These are phyloP conservation scores for Eutypa lata DNA, from an alignment of 2,329 filamentous ascomycete species.

Conservation along the genomic window DNA sequence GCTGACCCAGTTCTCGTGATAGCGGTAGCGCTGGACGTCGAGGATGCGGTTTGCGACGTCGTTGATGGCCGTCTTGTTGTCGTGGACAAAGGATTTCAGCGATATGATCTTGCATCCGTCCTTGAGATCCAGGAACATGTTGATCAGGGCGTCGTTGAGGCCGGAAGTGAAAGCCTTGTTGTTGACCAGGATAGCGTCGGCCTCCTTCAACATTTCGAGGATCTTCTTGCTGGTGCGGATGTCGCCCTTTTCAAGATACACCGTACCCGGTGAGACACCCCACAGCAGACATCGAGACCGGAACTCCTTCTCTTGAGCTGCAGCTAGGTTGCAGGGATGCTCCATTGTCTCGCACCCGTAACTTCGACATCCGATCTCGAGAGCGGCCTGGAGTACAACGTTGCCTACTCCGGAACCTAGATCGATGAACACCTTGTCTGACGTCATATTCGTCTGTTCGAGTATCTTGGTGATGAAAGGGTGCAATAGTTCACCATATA, in stretches of 20 bases:
- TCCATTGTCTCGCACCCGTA: constrained; percentile 98
- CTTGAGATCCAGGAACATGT: constrained; percentile 92
- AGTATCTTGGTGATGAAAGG: constrained; percentile 83
- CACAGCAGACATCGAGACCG: constrained; percentile 80
- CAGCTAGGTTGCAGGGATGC: constrained; percentile 79
- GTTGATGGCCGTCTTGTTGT: constrained; percentile 71
- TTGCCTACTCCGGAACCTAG: constrained; percentile 95
- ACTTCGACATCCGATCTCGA: constrained; percentile 90
- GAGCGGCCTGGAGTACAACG: constrained; percentile 87
- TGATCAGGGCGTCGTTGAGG: constrained; percentile 79
- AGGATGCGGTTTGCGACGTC: constrained; percentile 77
- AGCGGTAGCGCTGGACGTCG: constrained; percentile 63
- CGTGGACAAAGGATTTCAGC: constrained; percentile 84
- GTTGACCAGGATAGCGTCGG: constrained; percentile 96
- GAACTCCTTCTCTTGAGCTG: constrained; percentile 80
- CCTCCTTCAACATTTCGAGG: constrained; percentile 69
- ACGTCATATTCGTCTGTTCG: constrained; percentile 71
- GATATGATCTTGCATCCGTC: constrained; percentile 86
- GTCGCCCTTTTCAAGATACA: constrained; percentile 78
- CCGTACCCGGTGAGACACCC: constrained; percentile 77
- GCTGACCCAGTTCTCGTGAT: constrained; percentile 74
- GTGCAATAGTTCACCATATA: constrained; percentile 89
- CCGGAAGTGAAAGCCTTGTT: constrained; percentile 93
- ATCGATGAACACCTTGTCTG: constrained; percentile 86
- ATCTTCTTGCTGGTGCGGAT: constrained; percentile 75